Evolutionary conservation across 306 rosid species (phyloP), one percentile per base, ranked within the genome.

Genomic region (Benincasa hispida): DNA sequence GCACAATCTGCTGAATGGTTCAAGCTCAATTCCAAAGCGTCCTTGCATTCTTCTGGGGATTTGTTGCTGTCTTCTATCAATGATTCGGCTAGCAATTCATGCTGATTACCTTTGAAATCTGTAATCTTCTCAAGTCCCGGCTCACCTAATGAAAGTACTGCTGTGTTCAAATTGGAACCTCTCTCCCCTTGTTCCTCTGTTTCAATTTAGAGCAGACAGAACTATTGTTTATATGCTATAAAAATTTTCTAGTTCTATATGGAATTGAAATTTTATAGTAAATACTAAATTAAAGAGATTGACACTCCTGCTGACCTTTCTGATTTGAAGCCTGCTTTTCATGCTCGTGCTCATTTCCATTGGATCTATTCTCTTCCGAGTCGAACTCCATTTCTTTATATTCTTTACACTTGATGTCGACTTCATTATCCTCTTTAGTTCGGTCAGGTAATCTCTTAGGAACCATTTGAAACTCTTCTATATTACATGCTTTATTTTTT

Each of bases 171-270:
- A 34, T 68, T 76, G 48, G 80, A 79, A 79, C 60, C 77, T 48
- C 18, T 25, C 11, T 50, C 32, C 50, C n/a, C 83, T 27, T 78
- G 85, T 78, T 84, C 84, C 22, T 76, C 92, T 90, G 93, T 70
- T 30, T 82, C 80, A 72, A 63, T 62, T 41, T 65, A 8, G 19
- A 68, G 65, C 45, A 75, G n/a, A 57, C 24, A 55, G 54, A 53
- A 73, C 48, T 32, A 42, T 11, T 70, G 58, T 14, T 70, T 47
- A 8, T 8, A 68, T 41, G 55, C 55, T 48, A 9, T 5, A 14
- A 53, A n/a, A 72, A 21, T 72, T 51, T 50, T 8, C 12, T 50
- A 50, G 45, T 48, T 21, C 56, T 42, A 3, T 25, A 25, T 72
- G 25, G 10, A 19, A 53, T 53, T 27, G 55, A 68, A 39, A 21